phyloP scores from a whole-genome alignment of 2,329 filamentous ascomycete genomes.

The Tricladium varicosporioides region DNA sequence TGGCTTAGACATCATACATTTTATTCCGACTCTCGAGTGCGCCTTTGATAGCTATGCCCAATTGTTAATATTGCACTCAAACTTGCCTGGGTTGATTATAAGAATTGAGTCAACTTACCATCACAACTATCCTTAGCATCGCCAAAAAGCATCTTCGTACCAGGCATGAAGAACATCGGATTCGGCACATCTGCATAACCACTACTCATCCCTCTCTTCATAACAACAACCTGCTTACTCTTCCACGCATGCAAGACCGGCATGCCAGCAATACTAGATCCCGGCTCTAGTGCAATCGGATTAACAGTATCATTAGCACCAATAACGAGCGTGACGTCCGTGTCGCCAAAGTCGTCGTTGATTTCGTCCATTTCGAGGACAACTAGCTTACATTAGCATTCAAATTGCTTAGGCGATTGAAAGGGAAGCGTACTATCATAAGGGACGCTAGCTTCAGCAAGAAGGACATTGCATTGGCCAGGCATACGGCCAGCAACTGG shows the following conservation, averaged over 20 bases:
- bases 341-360: conserved; percentile 85
- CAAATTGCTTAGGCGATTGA: background rate
- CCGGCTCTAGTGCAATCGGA: conserved; percentile 80
- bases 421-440: conserved; percentile 65
- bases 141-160: conserved; percentile 88
- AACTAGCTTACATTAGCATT: conserved; percentile 39
- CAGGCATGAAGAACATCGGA: conserved; percentile 90
- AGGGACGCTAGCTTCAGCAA: conserved; percentile 83
- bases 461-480: conserved; percentile 86
- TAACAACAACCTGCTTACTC: conserved; percentile 87
- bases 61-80: background rate
- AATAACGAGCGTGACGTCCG: conserved; percentile 84
- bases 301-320: conserved; percentile 93
- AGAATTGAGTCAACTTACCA: conserved; percentile 44
- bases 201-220: conserved; percentile 88
- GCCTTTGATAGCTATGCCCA: conserved; percentile 19
- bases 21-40: conserved; percentile 23
- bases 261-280: conserved; percentile 86
- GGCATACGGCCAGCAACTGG: conserved; percentile 91
- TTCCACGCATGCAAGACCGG: conserved; percentile 91
- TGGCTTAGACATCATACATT: conserved; percentile 25
- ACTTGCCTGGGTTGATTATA: background rate
- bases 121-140: conserved; percentile 84
- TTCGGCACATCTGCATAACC: conserved; percentile 88
- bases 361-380: conserved; percentile 96